These are phyloP conservation scores for Globisporangium radiosum DNA, from an alignment of 352 stramenopile species.

Conservation along the genomic window DNA sequence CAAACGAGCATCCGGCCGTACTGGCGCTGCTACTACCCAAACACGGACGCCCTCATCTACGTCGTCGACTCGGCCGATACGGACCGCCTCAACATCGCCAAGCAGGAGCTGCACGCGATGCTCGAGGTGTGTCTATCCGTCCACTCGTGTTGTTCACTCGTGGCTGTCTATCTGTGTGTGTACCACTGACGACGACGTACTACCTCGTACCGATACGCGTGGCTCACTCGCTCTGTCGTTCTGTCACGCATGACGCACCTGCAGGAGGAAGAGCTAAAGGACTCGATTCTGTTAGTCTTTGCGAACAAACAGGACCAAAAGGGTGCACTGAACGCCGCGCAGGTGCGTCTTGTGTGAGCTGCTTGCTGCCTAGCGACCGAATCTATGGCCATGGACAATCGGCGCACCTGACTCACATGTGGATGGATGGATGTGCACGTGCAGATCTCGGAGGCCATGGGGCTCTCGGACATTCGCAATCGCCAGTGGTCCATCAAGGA, in stretches of 20 bases:
- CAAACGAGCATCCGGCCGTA: slow-evolving; percentile 99
- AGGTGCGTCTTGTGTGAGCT: slow-evolving; percentile 34
- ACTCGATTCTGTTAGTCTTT: slow-evolving; percentile 99
- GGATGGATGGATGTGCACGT: background rate
- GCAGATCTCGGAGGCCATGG: slow-evolving; percentile 97
- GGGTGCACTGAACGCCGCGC: slow-evolving; percentile 85
- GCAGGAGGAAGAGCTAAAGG: slow-evolving; percentile 97
- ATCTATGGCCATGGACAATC: no score
- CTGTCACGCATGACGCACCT: slow-evolving; percentile 1
- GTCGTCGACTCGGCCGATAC: slow-evolving; percentile 95
- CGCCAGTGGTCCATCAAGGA: slow-evolving; percentile 99
- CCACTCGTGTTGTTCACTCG: background rate
- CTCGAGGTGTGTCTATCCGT: slow-evolving; percentile 69
- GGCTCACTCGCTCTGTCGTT: background rate
- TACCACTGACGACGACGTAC: background rate
- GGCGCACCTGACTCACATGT: no score
- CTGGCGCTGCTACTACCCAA: slow-evolving; percentile 99
- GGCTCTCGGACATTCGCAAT: slow-evolving; percentile 97
- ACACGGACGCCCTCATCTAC: slow-evolving; percentile 97
- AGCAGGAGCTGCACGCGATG: slow-evolving; percentile 97
- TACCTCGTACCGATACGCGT: background rate
- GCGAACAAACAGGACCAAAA: slow-evolving; percentile 99
- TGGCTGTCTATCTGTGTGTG: background rate
- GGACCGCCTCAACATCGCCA: slow-evolving; percentile 96
- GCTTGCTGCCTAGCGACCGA: no score